Conservation (phyloP, 2,329 filamentous ascomycete genomes). For the Trichoderma sp. region DNA sequence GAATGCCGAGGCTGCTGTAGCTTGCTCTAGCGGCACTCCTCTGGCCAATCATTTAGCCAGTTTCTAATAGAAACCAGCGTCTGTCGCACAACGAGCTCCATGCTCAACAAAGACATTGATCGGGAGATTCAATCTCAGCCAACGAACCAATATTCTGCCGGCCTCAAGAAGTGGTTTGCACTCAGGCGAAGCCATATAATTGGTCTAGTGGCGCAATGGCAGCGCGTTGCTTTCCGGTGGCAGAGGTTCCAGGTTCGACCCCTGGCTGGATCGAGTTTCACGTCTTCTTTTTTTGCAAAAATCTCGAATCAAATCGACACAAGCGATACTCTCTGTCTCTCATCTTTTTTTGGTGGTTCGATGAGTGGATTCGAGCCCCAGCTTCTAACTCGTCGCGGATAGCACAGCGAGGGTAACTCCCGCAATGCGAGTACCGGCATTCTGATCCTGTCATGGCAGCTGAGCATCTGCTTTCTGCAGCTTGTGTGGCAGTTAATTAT, state of each 20-base stretch:
- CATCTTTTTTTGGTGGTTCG: neutral
- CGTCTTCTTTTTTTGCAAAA: neutral
- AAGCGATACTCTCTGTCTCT: neutral
- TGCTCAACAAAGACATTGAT: neutral
- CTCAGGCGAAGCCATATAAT: neutral
- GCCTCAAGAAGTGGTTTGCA: neutral
- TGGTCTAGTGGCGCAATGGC: conserved; percentile 22
- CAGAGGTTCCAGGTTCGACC: conserved; percentile 40
- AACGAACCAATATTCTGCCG: too few species aligned
- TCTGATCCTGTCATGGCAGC: neutral
- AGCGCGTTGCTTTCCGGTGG: conserved; percentile 39
- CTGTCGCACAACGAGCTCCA: neutral
- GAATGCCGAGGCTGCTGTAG: neutral
- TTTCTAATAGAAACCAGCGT: neutral
- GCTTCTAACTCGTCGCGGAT: neutral
- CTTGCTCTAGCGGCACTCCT: neutral
- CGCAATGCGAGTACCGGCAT: neutral
- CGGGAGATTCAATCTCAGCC: neutral
- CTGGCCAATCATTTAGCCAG: neutral
- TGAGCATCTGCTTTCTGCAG: neutral
- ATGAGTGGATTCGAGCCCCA: neutral
- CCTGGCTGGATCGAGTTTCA: conserved; percentile 32
- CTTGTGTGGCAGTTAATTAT: neutral
- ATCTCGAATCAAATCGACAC: neutral
- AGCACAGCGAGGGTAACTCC: neutral